Percentiles rank a stretch among this genome's conserved stretches.
These are phyloP conservation scores for Dioscorea zingiberensis DNA, from an alignment of 106 monocot genomes.

Conservation along the genomic window DNA sequence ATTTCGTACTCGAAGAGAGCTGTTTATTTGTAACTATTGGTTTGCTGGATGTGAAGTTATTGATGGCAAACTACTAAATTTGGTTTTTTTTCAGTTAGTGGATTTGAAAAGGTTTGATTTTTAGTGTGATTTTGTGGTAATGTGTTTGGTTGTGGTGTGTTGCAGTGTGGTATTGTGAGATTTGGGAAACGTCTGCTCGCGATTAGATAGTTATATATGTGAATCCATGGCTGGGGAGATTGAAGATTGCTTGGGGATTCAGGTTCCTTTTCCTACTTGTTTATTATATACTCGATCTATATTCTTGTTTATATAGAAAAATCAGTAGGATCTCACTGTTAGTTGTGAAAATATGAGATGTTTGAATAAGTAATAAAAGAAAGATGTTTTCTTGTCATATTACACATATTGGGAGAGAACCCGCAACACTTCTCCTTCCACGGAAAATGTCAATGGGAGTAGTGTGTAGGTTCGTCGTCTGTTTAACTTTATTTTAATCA, in stretches of 20 bases:
- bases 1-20: background rate
- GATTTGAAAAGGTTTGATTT: background rate
- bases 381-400: no score
- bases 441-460: no score
- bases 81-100: background rate
- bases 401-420: no score
- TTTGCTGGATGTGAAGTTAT: background rate
- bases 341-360: background rate
- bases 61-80: background rate
- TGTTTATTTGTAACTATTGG: background rate
- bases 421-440: no score
- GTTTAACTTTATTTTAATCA: no score
- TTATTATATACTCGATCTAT: background rate
- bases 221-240: constrained; percentile 23
- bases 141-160: background rate
- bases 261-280: background rate
- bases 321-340: background rate
- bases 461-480: no score
- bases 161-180: background rate
- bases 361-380: no score
- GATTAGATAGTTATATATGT: no score
- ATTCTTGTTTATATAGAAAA: background rate
- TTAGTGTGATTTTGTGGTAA: background rate
- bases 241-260: constrained; percentile 11
- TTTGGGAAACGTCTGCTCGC: no score